Evolutionary conservation across 495 filamentous ascomycete genomes (phyloP).

Genomic region (Schizothecium vesticola): DNA sequence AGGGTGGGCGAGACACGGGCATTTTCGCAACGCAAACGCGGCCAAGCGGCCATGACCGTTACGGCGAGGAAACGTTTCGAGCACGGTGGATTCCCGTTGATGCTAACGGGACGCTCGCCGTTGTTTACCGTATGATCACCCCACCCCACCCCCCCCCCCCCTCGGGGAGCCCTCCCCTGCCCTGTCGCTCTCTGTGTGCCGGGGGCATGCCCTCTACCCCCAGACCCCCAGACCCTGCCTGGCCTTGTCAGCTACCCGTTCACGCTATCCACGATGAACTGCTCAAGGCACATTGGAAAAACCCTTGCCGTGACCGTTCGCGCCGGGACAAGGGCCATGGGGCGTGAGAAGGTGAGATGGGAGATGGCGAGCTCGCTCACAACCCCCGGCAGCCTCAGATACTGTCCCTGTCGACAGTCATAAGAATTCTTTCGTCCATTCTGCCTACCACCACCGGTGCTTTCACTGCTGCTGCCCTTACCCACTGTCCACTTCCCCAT

Average conservation of each 20-base stretch:
- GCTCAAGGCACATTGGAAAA: constrained; percentile 12
- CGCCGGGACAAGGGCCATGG: constrained; percentile 2
- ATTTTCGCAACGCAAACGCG: constrained; percentile 25
- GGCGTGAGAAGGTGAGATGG: not conserved
- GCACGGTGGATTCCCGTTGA: constrained; percentile 7
- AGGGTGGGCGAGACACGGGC: constrained; percentile 3
- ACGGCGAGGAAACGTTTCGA: not conserved
- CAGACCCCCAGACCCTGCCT: not conserved
- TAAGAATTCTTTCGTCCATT: constrained; percentile 18
- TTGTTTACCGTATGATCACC: not conserved
- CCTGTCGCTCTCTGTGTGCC: not conserved
- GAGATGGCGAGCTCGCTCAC: not conserved
- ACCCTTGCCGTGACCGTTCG: constrained; percentile 2
- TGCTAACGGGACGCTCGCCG: not conserved
- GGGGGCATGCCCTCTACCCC: not conserved
- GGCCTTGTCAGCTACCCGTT: constrained; percentile 11
- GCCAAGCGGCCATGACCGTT: constrained; percentile 9
- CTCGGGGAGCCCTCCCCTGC: not conserved
- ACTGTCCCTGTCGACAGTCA: constrained; percentile 27
- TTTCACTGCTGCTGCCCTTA: constrained; percentile 13
- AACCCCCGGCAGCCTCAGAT: constrained; percentile 15
- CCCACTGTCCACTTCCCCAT: constrained; percentile 3
- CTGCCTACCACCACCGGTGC: constrained; percentile 1
- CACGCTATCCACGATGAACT: not conserved
- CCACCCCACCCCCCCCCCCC: not conserved